Evolutionary conservation across 768 basidiomycete species (phyloP).

Genomic region (Rhodotorula sphaerocarpa): DNA sequence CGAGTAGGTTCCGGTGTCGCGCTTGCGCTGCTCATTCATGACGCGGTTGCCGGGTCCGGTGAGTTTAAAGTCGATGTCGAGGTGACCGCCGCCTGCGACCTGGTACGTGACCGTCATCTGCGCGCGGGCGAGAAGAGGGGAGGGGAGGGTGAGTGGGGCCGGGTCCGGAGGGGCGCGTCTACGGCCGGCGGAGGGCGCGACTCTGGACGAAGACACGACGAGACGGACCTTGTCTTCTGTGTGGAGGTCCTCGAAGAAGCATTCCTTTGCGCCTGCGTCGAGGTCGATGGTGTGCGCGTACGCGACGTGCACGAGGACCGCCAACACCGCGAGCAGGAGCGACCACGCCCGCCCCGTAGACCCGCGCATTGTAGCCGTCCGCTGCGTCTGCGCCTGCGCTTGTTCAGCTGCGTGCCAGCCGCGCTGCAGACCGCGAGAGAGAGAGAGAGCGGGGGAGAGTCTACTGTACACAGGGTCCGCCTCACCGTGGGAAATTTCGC

Average conservation of each 20-base stretch:
- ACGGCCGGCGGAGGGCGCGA: neutral
- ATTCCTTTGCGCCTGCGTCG: conserved; percentile 72
- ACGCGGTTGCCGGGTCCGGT: conserved; percentile 62
- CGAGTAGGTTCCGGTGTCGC: conserved; percentile 79
- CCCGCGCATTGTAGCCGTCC: neutral
- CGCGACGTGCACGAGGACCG: neutral
- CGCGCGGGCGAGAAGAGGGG: neutral
- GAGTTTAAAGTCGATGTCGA: conserved; percentile 97
- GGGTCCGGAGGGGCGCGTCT: neutral
- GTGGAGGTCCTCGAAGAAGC: conserved; percentile 92
- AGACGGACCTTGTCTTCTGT: conserved; percentile 70
- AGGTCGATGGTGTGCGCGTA: conserved; percentile 48
- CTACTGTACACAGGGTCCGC: no score
- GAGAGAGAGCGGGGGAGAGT: no score
- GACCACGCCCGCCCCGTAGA: neutral
- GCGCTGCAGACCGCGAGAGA: no score
- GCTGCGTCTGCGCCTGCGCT: no score
- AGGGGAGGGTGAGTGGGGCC: no score
- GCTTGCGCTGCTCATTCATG: conserved; percentile 70
- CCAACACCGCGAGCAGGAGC: neutral
- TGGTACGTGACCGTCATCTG: conserved; percentile 99
- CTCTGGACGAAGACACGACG: no score
- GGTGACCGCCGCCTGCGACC: conserved; percentile 90
- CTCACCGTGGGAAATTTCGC: no score
- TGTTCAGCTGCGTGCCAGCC: no score